Percentiles rank a stretch among this genome's conserved stretches.
Conservation (phyloP, 2,329 filamentous ascomycete species). For the Venturia carpophila region DNA sequence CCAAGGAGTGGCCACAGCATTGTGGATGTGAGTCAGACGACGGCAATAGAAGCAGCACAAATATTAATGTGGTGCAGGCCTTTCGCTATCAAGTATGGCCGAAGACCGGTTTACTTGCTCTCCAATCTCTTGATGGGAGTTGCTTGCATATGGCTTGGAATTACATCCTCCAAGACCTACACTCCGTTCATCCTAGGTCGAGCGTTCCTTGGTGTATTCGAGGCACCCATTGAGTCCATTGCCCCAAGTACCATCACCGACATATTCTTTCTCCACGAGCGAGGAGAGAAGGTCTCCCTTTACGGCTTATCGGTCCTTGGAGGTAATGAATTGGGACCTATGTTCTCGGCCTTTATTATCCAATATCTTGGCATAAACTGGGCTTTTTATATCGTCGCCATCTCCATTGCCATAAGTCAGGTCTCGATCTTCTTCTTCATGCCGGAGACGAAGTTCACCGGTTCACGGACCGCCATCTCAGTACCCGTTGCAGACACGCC, state of each 20-base stretch:
- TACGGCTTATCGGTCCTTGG: slow-evolving; percentile 37
- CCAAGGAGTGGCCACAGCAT: slow-evolving; percentile 5
- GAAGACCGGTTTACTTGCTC: slow-evolving; percentile 11
- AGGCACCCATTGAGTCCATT: slow-evolving; percentile 25
- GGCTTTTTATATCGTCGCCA: slow-evolving; percentile 35
- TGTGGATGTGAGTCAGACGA: slow-evolving; percentile 4
- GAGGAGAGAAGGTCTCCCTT: slow-evolving; percentile 30
- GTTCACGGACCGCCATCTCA: slow-evolving; percentile 21
- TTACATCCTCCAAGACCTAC: slow-evolving; percentile 5
- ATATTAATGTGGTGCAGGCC: background rate
- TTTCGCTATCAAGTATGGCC: slow-evolving; percentile 15
- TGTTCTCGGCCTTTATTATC: slow-evolving; percentile 36
- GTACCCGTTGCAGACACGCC: background rate
- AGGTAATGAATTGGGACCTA: slow-evolving; percentile 34
- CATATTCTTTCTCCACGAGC: slow-evolving; percentile 30
- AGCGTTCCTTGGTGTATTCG: slow-evolving; percentile 23
- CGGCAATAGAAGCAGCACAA: no score
- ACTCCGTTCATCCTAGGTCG: slow-evolving; percentile 18
- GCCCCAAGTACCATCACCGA: slow-evolving; percentile 28
- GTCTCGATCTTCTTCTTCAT: slow-evolving; percentile 31
- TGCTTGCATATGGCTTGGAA: slow-evolving; percentile 14
- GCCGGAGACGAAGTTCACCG: slow-evolving; percentile 33
- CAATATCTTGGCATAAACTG: slow-evolving; percentile 34
- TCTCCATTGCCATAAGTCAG: slow-evolving; percentile 29
- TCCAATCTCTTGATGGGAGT: slow-evolving; percentile 14